phyloP scores from a whole-genome alignment of 345 rosid species.

The Eucalyptus regnans region DNA sequence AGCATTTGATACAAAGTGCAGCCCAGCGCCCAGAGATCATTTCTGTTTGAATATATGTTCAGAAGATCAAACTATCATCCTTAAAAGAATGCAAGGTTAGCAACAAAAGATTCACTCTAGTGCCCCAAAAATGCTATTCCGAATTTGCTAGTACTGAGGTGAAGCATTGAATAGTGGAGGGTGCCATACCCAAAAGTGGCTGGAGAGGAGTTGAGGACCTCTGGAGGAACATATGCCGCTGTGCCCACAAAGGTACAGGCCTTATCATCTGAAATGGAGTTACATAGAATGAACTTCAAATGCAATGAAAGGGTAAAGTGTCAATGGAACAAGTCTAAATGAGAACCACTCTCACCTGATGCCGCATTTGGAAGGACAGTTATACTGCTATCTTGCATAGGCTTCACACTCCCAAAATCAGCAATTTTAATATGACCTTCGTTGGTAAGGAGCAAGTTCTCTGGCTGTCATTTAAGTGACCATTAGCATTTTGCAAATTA shows the following conservation, averaged over 20 bases:
- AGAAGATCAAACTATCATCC: neutral
- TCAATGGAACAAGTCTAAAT: neutral
- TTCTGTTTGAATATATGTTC: slow-evolving; percentile 47
- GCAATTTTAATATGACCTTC: slow-evolving; percentile 95
- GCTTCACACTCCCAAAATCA: slow-evolving; percentile 98
- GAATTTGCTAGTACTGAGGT: neutral
- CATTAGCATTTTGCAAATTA: slow-evolving; percentile 1
- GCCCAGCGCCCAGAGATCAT: slow-evolving; percentile 99
- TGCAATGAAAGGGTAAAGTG: neutral
- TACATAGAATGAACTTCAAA: neutral
- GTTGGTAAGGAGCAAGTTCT: slow-evolving; percentile 66
- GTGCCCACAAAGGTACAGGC: slow-evolving; percentile 95
- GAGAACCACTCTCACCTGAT: slow-evolving; percentile 41
- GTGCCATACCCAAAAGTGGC: slow-evolving; percentile 83
- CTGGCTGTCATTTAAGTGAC: slow-evolving; percentile 58
- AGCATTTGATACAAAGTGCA: slow-evolving; percentile 99
- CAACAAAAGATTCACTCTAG: neutral
- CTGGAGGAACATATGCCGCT: slow-evolving; percentile 98
- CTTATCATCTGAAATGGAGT: slow-evolving; percentile 63
- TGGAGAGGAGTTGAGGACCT: slow-evolving; percentile 97
- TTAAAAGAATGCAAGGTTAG: neutral
- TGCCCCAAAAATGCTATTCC: neutral
- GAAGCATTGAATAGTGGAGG: neutral
- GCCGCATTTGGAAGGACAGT: slow-evolving; percentile 92
- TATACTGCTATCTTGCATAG: slow-evolving; percentile 86